phyloP scores from a whole-genome alignment of 2,329 filamentous ascomycete genomes.

The Fusarium sp. region DNA sequence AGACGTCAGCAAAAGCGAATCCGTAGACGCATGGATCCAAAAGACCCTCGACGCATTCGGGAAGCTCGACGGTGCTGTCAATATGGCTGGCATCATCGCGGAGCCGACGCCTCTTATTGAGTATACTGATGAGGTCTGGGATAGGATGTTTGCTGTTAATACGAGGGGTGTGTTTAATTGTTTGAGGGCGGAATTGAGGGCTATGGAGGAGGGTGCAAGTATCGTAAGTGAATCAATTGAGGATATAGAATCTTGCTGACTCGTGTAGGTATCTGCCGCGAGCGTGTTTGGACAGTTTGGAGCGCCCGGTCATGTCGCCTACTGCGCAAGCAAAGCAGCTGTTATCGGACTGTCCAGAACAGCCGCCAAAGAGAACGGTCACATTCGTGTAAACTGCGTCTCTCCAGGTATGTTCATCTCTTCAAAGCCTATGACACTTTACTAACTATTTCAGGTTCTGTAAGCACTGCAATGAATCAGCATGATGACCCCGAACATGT shows the following conservation, averaged over 20 bases:
- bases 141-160: conserved; percentile 57
- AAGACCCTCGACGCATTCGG: conserved; percentile 51
- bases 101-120: conserved; percentile 44
- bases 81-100: conserved; percentile 48
- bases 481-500: conserved; percentile 25
- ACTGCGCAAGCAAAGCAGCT: conserved; percentile 48
- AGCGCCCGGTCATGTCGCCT: conserved; percentile 44
- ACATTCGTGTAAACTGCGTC: conserved; percentile 31
- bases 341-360: conserved; percentile 47
- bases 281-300: conserved; percentile 51
- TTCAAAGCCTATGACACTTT: rapidly evolving
- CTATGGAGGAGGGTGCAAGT: conserved; percentile 43
- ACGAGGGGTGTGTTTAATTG: conserved; percentile 61
- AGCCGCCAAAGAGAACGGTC: conserved; percentile 45
- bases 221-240: conserved; percentile 34
- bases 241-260: conserved; percentile 51
- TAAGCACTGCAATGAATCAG: conserved; percentile 31
- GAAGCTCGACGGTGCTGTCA: conserved; percentile 56
- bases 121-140: conserved; percentile 56
- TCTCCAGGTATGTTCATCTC: neutral
- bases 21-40: conserved; percentile 44
- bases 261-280: conserved; percentile 36
- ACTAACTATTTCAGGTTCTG: conserved; percentile 14
- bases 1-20: conserved; percentile 24
- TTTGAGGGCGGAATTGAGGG: conserved; percentile 59